Evolutionary conservation across 2,329 filamentous ascomycete genomes (phyloP).

Genomic region (Aureobasidium sp.): DNA sequence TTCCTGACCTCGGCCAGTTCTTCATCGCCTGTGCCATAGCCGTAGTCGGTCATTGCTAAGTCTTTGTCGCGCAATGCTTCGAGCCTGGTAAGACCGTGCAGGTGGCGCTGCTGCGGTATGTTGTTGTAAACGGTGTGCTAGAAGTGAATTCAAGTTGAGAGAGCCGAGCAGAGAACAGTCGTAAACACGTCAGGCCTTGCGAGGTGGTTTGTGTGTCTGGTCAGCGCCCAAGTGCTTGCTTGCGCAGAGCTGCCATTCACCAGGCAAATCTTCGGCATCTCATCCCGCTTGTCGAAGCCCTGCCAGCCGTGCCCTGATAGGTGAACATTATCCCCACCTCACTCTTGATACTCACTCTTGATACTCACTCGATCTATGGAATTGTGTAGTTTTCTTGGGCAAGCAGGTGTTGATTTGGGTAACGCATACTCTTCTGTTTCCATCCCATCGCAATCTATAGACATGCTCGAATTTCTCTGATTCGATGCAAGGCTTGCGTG

Average conservation of each 20-base stretch:
- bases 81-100: neutral
- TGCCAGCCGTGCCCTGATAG: neutral
- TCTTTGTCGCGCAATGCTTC: neutral
- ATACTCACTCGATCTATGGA: neutral
- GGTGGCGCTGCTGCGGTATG: neutral
- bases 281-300: neutral
- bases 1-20: conserved; percentile 77
- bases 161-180: neutral
- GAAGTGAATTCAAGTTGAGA: neutral
- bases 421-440: too few relatives aligned
- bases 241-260: too few relatives aligned
- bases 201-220: neutral
- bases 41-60: conserved; percentile 60
- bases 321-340: too few relatives aligned
- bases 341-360: neutral
- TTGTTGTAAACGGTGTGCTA: neutral
- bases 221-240: neutral
- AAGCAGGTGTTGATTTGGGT: too few relatives aligned
- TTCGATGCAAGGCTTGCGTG: too few relatives aligned
- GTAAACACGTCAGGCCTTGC: neutral
- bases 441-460: too few relatives aligned
- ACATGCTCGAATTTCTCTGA: too few relatives aligned
- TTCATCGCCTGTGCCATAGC: conserved; percentile 68
- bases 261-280: neutral
- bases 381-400: too few relatives aligned